Evolutionary conservation across 495 filamentous ascomycete genomes (phyloP).

Genomic region (Podospora australis): DNA sequence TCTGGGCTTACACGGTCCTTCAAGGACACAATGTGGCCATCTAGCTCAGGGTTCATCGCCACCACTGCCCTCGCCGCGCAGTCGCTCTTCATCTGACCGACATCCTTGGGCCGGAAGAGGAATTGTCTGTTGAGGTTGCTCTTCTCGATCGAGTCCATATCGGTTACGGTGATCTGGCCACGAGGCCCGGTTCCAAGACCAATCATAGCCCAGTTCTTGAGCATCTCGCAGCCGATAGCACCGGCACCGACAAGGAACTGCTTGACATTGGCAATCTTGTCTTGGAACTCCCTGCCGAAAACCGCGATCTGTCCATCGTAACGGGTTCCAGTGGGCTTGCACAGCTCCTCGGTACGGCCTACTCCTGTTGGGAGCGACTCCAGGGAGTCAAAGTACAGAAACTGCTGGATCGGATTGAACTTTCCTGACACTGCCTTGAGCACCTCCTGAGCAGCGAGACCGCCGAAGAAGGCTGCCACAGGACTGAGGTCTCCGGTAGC

Average conservation of each 20-base stretch:
- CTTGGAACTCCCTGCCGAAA: slow-evolving; percentile 88
- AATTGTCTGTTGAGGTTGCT: slow-evolving; percentile 99
- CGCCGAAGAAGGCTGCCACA: slow-evolving; percentile 93
- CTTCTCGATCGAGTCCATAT: slow-evolving; percentile 98
- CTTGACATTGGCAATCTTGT: slow-evolving; percentile 80
- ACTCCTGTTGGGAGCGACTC: slow-evolving; percentile 78
- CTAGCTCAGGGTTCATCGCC: slow-evolving; percentile 90
- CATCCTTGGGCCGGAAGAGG: slow-evolving; percentile 88
- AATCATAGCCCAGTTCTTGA: slow-evolving; percentile 99
- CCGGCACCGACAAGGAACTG: slow-evolving; percentile 95
- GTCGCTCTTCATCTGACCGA: slow-evolving; percentile 95
- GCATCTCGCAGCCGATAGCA: slow-evolving; percentile 97
- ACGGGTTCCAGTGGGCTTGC: slow-evolving; percentile 72
- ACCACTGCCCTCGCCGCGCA: slow-evolving; percentile 83
- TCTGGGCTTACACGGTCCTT: slow-evolving; percentile 88
- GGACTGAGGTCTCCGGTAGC: slow-evolving; percentile 87
- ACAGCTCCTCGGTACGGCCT: slow-evolving; percentile 75
- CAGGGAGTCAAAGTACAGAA: slow-evolving; percentile 94
- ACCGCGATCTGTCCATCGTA: slow-evolving; percentile 98
- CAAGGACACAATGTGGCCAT: slow-evolving; percentile 73
- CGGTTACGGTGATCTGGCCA: slow-evolving; percentile 84
- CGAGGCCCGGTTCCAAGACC: slow-evolving; percentile 83
- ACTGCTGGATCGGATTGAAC: slow-evolving; percentile 87
- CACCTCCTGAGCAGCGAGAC: slow-evolving; percentile 90
- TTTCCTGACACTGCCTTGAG: slow-evolving; percentile 97